Base-by-base conservation (phyloP, 2,329 filamentous ascomycete species). In the Epichloe gansuensis region DNA sequence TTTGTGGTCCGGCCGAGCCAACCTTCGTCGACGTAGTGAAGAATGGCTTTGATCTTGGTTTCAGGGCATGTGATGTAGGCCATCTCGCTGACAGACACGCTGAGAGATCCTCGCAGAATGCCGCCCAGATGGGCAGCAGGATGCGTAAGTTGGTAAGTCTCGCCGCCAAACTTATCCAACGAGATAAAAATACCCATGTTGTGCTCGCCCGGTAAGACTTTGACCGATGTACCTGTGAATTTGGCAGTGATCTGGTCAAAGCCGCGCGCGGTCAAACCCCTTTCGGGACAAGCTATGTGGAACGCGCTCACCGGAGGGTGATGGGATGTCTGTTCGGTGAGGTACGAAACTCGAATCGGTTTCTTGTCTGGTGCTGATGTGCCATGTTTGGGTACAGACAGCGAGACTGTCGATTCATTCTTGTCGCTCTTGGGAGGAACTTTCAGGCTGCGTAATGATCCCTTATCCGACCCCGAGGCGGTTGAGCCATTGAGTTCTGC, bases 231-330 rank as follows among this genome's bases (percentile, higher is more conserved):
- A 53, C 93, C 93, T 1, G 93, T 97, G 71, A 98, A 98, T 69
- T 96, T 97, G 64, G 93, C 93, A 60, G 87, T 91, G 62, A 98
- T 84, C 72, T 98, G 93, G 65, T 98, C 93, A 65, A 91, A 98
- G 1, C 93, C 93, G 54, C 86, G 80, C 15, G 93, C 93, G 39
- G 82, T 82, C 58, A 98, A 79, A 31, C 91, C 93, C 65, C 89
- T 91, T 60, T 94, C 87, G 0, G 91, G 90, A 65, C 93, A 98
- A 64, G 90, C 85, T 58, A 96, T 84, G 67, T 88, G 91, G 69
- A 95, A 98, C 13, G 93, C 93, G 60, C 91, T 97, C 59, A 98
- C 91, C 9, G 93, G 93, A 37, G 93, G 93, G 69, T 98, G 93
- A 63, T 98, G 93, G 7, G 90, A 96, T 8, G 93, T 98, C 72